A percentile compares a stretch with the other conserved stretches of the same genome.
Conservation (phyloP, 2,329 filamentous ascomycete species). For the Metarhizium rileyi region DNA sequence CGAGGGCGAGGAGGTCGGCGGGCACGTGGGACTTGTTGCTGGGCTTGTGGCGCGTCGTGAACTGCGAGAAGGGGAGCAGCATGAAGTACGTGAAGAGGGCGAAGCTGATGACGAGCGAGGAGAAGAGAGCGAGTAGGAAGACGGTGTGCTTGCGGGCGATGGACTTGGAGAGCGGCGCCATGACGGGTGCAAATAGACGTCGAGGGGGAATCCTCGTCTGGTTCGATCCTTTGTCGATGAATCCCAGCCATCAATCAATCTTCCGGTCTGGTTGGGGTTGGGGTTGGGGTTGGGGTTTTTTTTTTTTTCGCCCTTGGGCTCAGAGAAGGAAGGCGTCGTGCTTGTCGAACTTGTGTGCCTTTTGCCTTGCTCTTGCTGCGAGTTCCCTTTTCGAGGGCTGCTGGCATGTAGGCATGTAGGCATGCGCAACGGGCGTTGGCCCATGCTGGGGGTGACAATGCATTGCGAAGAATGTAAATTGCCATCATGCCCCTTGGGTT, state of each 20-base stretch:
- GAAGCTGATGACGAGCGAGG: constrained; percentile 2
- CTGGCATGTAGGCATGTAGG: no score
- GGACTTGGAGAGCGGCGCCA: constrained; percentile 5
- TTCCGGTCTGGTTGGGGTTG: not conserved
- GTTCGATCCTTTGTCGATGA: not conserved
- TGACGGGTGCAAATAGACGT: no score
- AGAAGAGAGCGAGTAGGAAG: constrained; percentile 5
- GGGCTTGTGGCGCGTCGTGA: not conserved
- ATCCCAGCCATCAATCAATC: not conserved
- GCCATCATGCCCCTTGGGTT: not conserved
- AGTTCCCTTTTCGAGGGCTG: no score
- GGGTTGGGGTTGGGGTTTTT: no score
- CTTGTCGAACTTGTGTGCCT: no score
- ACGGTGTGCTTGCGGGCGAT: constrained; percentile 1
- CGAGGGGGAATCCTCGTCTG: not conserved
- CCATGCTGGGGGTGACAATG: not conserved
- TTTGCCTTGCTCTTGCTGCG: no score
- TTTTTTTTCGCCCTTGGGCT: no score
- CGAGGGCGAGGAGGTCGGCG: not conserved
- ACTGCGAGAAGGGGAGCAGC: constrained; percentile 6
- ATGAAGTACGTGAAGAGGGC: constrained; percentile 7
- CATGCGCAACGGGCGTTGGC: no score
- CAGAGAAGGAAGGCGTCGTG: no score
- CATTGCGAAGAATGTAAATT: not conserved
- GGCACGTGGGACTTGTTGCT: not conserved